Base-by-base conservation (phyloP, 148 eudicot species). In the Fagopyrum homotropicum region DNA sequence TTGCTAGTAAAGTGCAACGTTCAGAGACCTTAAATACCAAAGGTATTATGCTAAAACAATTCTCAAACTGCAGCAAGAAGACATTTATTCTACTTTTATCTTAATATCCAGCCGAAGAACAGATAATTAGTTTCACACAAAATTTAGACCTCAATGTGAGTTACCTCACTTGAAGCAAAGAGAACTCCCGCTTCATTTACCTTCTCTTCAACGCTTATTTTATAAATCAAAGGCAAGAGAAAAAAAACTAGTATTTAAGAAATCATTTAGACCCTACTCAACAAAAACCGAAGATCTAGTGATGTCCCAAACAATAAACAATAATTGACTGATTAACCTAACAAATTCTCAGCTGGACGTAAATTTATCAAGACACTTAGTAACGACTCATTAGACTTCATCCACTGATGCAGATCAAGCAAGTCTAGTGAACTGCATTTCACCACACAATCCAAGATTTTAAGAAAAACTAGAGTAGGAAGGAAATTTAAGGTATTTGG, bases 351-450 rank as follows among this genome's bases (percentile, higher is more conserved):
- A 22, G 10, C 22, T 17, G 35, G 35, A 30, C 45, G n/a, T 30
- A 63, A 63, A 22, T 40, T 61, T 40, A 61, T 61, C 30, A 61
- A 61, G 69, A 61, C 29, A 61, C 30, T 12, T 30, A 61, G 69
- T 61, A 35, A 35, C 35, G 69, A 40, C 2, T 0, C 14, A 40
- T 66, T n/a, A 40, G 17, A 66, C 19, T 46, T 40, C 70, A 14
- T 66, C 71, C 71, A 66, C 22, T 66, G 17, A 5, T 66, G 47
- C 17, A 43, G 71, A 66, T 66, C 19, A 40, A 66, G 14, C 71
- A 35, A 66, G 71, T 66, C 47, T 40, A 40, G 5, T 15, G 46
- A 59, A 59, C 2, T 15, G 71, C 19, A 66, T 66, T 40, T 14
- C 7, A 43, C 9, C 47, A 66, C 40, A 59, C 8, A n/a, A 29